These are phyloP conservation scores for Penicillium sp. DNA, from an alignment of 2,329 filamentous ascomycete species.

Conservation along the genomic window DNA sequence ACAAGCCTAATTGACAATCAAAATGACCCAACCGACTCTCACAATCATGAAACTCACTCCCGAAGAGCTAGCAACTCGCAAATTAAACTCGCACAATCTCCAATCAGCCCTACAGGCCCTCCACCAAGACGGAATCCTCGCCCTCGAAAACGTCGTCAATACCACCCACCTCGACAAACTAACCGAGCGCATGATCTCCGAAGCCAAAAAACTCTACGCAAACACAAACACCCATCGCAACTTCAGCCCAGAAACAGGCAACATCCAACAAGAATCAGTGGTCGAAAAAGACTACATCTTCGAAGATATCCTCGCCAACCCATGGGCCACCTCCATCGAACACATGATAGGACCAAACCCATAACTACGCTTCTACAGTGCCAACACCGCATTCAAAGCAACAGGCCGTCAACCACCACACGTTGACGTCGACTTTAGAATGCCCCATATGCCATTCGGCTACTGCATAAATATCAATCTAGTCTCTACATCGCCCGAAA, in stretches of 20 bases:
- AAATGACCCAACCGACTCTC: neutral
- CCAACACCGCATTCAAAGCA: slow-evolving; percentile 50
- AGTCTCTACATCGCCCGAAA: slow-evolving; percentile 52
- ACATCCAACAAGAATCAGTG: slow-evolving; percentile 52
- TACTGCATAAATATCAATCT: slow-evolving; percentile 57
- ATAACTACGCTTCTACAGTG: slow-evolving; percentile 46
- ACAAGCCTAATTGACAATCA: neutral
- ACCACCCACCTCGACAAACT: slow-evolving; percentile 41
- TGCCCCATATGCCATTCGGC: slow-evolving; percentile 57
- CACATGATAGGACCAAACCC: slow-evolving; percentile 49
- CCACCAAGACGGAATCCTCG: slow-evolving; percentile 47
- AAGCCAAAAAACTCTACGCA: slow-evolving; percentile 42
- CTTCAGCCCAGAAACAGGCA: slow-evolving; percentile 41
- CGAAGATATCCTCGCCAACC: slow-evolving; percentile 48
- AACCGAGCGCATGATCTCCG: slow-evolving; percentile 36
- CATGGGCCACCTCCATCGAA: slow-evolving; percentile 44
- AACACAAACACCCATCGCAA: slow-evolving; percentile 35
- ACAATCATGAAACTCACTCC: slow-evolving; percentile 12
- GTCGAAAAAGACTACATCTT: slow-evolving; percentile 43
- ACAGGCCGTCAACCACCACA: slow-evolving; percentile 49
- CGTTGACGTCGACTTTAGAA: slow-evolving; percentile 54
- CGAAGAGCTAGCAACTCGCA: slow-evolving; percentile 5
- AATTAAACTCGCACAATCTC: slow-evolving; percentile 31
- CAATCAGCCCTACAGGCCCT: slow-evolving; percentile 35
- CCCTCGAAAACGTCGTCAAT: slow-evolving; percentile 47